A percentile compares a stretch with the other conserved stretches of the same genome.
These are phyloP conservation scores for Debaryomyces robertsiae DNA, from an alignment of 1,139 yeast genomes.

Conservation along the genomic window DNA sequence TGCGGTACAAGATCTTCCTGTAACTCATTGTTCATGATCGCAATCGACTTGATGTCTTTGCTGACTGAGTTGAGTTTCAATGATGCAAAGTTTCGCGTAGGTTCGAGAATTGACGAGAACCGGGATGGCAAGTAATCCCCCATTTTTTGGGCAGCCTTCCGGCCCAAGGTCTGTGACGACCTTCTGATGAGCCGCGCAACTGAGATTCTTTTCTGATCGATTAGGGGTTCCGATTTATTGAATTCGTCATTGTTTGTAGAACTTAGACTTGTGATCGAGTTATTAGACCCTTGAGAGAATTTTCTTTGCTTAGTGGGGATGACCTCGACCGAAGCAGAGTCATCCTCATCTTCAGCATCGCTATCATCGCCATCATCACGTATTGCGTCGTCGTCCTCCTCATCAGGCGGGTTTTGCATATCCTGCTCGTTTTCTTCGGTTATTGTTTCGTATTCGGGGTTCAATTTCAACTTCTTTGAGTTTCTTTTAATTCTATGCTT, in stretches of 20 bases:
- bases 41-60: constrained; percentile 65
- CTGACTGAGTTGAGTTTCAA: constrained; percentile 72
- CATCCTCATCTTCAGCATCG: constrained; percentile 33
- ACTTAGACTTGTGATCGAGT: constrained; percentile 39
- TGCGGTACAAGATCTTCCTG: constrained; percentile 42
- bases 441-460: constrained; percentile 31
- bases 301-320: constrained; percentile 36
- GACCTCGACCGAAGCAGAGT: constrained; percentile 28
- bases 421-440: constrained; percentile 33
- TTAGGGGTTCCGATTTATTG: constrained; percentile 57
- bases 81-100: constrained; percentile 92
- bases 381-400: constrained; percentile 32
- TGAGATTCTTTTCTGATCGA: constrained; percentile 68
- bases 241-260: constrained; percentile 38
- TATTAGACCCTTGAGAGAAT: constrained; percentile 44
- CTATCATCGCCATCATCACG: constrained; percentile 33
- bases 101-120: constrained; percentile 84
- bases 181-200: constrained; percentile 69
- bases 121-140: constrained; percentile 86
- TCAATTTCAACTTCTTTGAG: constrained; percentile 17
- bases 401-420: constrained; percentile 28
- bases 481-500: constrained; percentile 39
- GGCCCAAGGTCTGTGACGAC: constrained; percentile 58
- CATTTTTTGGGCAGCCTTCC: constrained; percentile 86
- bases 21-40: constrained; percentile 54